A percentile compares a stretch with the other conserved stretches of the same genome.
phyloP scores from a whole-genome alignment of 768 basidiomycete genomes.

The Rhodotorula sphaerocarpa region DNA sequence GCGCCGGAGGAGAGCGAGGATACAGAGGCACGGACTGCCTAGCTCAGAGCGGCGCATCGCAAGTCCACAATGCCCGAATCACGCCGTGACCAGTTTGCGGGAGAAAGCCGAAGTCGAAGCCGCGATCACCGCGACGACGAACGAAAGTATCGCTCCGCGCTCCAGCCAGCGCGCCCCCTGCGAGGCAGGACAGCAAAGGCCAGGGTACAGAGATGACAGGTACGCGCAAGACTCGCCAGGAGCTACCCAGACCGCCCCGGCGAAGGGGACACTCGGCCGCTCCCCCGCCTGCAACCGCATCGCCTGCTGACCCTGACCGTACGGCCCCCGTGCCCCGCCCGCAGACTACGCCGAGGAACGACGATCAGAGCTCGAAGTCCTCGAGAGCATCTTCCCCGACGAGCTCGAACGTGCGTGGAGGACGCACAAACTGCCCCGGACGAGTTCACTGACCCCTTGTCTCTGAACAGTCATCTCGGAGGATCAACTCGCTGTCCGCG shows the following conservation, averaged over 20 bases:
- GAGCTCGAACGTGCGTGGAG: conserved; percentile 74
- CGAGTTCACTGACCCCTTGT: conserved; percentile 5
- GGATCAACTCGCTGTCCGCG: conserved; percentile 67
- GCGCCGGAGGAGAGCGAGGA: too few species aligned
- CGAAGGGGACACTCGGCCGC: background rate
- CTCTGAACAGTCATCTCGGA: conserved; percentile 66
- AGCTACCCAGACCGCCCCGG: too few species aligned
- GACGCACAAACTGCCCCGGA: conserved; percentile 20
- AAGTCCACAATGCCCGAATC: too few species aligned
- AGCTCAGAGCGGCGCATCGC: too few species aligned
- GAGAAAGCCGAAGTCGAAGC: too few species aligned
- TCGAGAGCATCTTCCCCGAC: conserved; percentile 92
- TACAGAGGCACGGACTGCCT: too few species aligned
- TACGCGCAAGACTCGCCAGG: background rate
- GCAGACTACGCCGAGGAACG: conserved; percentile 36
- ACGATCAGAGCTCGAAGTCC: conserved; percentile 52
- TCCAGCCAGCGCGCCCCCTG: too few species aligned
- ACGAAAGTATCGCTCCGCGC: too few species aligned
- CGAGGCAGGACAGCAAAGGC: too few species aligned
- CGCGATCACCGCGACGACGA: too few species aligned
- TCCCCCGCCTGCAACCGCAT: background rate
- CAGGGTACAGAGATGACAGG: conserved; percentile 11
- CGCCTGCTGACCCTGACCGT: background rate
- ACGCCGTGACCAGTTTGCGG: too few species aligned
- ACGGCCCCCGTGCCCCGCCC: too few species aligned